Evolutionary conservation across 306 rosid species (phyloP).

Genomic region (Mimosa pudica): DNA sequence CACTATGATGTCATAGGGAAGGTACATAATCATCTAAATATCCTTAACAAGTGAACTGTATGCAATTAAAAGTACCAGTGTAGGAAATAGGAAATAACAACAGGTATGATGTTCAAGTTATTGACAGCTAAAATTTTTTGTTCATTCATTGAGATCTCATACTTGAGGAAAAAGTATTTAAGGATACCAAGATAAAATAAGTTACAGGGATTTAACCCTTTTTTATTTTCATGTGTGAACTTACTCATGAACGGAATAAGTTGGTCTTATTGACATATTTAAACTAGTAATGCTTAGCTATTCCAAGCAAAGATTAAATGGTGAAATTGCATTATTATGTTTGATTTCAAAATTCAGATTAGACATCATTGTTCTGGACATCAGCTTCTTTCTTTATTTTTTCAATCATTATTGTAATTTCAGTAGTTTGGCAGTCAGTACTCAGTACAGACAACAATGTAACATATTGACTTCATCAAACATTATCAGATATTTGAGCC

Average conservation of each 20-base stretch:
- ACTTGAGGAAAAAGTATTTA: not conserved
- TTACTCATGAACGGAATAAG: not conserved
- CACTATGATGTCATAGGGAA: too few species aligned
- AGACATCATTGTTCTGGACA: not conserved
- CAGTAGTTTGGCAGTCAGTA: not conserved
- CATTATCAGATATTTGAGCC: not conserved
- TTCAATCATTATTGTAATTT: not conserved
- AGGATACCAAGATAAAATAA: not conserved
- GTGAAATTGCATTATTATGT: slow-evolving; percentile 20
- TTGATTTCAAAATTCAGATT: not conserved
- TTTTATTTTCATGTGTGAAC: not conserved
- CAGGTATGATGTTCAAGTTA: too few species aligned
- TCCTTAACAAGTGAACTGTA: too few species aligned
- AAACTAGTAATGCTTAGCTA: not conserved
- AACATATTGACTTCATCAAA: not conserved
- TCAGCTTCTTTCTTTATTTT: not conserved
- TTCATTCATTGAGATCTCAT: too few species aligned
- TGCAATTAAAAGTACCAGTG: too few species aligned
- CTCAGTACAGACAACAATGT: not conserved
- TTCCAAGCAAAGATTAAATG: slow-evolving; percentile 10
- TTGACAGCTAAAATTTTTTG: too few species aligned
- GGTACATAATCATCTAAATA: too few species aligned
- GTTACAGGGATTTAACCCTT: slow-evolving; percentile 2
- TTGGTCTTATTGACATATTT: slow-evolving; percentile 25
- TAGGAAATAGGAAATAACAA: too few species aligned